phyloP scores from a whole-genome alignment of 2,329 filamentous ascomycete species.

The Aspergillus sp. region DNA sequence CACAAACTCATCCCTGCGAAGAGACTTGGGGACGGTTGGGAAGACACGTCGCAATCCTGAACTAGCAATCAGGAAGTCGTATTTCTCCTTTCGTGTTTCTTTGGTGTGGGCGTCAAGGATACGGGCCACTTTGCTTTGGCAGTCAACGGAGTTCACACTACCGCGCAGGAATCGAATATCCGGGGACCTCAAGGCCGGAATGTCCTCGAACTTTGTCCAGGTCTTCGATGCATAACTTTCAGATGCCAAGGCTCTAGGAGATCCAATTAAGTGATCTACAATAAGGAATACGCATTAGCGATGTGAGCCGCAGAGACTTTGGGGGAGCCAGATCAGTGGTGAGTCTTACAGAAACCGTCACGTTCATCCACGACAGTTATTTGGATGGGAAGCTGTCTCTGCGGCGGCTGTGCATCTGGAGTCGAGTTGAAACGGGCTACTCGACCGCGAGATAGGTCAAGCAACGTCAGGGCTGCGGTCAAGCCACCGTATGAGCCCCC shows the following conservation, averaged over 20 bases:
- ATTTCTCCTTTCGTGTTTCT: constrained; percentile 44
- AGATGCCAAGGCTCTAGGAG: constrained; percentile 69
- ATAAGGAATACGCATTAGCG: background rate
- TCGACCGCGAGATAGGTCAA: constrained; percentile 64
- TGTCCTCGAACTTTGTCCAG: constrained; percentile 69
- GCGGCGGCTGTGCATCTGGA: constrained; percentile 22
- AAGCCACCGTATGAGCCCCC: constrained; percentile 75
- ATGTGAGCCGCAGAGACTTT: background rate
- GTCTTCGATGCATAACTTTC: constrained; percentile 64
- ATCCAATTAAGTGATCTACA: constrained; percentile 72
- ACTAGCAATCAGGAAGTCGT: constrained; percentile 75
- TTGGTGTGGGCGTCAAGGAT: constrained; percentile 55
- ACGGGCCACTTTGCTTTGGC: constrained; percentile 59
- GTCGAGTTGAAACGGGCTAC: constrained; percentile 47
- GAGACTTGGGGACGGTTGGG: constrained; percentile 70
- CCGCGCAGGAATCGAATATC: constrained; percentile 68
- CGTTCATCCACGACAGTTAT: constrained; percentile 76
- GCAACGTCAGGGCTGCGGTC: constrained; percentile 65
- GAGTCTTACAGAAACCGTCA: constrained; percentile 72
- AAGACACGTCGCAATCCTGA: constrained; percentile 70
- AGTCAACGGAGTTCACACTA: constrained; percentile 62
- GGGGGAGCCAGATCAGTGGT: background rate
- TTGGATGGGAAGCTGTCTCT: constrained; percentile 58
- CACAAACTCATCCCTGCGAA: constrained; percentile 35
- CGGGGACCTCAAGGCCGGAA: constrained; percentile 65